Evolutionary conservation across 202 grass and related monocot genomes (phyloP).

Genomic region (Panicum hallii): DNA sequence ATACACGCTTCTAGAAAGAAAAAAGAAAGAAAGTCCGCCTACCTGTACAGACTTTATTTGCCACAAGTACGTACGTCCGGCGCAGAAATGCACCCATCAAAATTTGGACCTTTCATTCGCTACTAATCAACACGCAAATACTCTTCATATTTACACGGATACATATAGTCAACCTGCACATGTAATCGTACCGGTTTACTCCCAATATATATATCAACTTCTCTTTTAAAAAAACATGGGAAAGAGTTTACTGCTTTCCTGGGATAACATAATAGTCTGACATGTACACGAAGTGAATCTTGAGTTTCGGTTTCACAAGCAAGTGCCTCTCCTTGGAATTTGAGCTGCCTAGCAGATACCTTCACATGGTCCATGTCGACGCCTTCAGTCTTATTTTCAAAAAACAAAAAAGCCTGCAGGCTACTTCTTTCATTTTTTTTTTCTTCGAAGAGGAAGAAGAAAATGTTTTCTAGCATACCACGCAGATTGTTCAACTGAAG

Average conservation of each 20-base stretch:
- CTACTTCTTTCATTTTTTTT: neutral
- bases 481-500: neutral
- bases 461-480: neutral
- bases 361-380: conserved; percentile 28
- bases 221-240: neutral
- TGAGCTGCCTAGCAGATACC: neutral
- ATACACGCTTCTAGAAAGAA: neutral
- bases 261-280: neutral
- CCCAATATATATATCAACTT: neutral
- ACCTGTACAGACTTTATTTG: neutral
- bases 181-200: neutral
- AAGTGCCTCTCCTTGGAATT: conserved; percentile 13
- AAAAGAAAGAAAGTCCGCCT: neutral
- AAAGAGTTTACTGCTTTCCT: neutral
- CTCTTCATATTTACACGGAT: neutral
- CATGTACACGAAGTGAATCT: neutral
- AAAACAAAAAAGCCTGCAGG: neutral
- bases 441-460: neutral
- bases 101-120: neutral
- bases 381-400: neutral
- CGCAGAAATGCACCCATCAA: neutral
- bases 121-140: neutral
- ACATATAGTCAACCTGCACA: neutral
- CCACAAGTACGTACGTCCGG: neutral
- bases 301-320: neutral